Conservation (phyloP, 148 eudicot genomes). For the Silene latifolia region DNA sequence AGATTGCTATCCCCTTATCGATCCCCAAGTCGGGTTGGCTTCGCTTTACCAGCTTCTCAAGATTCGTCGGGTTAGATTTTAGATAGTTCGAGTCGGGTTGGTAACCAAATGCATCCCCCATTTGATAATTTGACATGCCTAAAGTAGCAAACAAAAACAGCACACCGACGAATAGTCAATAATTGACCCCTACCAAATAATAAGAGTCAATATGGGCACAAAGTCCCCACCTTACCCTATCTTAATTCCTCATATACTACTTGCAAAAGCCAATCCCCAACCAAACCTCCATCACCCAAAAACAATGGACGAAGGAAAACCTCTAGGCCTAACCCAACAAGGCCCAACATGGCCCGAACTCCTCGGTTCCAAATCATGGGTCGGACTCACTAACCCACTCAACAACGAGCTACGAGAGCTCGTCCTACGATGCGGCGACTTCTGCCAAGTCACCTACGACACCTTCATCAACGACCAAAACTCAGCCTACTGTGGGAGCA, state of each 20-base stretch:
- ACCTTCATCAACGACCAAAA: slow-evolving; percentile 41
- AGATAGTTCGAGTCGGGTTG: no score
- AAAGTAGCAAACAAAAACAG: no score
- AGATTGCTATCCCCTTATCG: no score
- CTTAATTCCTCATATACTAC: background rate
- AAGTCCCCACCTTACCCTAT: background rate
- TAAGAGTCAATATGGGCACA: no score
- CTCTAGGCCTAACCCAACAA: background rate
- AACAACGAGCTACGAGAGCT: slow-evolving; percentile 53
- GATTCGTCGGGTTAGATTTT: no score
- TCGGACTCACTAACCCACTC: slow-evolving; percentile 51
- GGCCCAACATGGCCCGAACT: slow-evolving; percentile 34
- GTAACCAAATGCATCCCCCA: no score
- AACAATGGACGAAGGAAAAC: slow-evolving; percentile 31
- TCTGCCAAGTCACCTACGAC: slow-evolving; percentile 88
- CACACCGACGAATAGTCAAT: no score
- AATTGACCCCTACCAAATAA: no score
- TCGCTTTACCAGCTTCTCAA: no score
- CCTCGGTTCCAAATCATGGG: slow-evolving; percentile 62
- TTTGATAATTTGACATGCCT: no score
- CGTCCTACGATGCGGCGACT: slow-evolving; percentile 79
- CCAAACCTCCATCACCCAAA: background rate
- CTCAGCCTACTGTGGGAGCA: slow-evolving; percentile 40
- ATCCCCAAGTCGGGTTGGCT: no score
- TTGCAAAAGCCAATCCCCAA: background rate